Evolutionary conservation across 2,329 filamentous ascomycete genomes (phyloP), one percentile per base, ranked within the genome.

Genomic region (Trichoderma hamatum): DNA sequence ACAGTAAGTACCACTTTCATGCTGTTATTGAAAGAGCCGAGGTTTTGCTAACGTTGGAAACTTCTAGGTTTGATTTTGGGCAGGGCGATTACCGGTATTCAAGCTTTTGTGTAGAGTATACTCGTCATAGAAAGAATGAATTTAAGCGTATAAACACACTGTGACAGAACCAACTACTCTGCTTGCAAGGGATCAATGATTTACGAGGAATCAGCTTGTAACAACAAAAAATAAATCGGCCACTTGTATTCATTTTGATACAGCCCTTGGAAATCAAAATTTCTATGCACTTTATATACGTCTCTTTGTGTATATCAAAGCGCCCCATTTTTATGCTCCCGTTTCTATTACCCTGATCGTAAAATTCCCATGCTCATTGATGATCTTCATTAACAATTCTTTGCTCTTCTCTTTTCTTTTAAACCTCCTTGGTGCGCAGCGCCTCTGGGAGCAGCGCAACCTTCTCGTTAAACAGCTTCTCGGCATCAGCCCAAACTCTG

Each of bases 381-480:
- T 24, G 13, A 54, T 54, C 13, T 28, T 24, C 21, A 54, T 19
- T 30, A 54, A 54, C 51, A 26, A 16, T 26, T 28, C 16, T n/a
- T 61, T 36, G 46, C 13, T 16, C 24, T 49, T 6, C n/a, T 13
- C 19, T 3, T 24, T 49, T 24, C 46, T 6, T 43, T 55, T 51
- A 67, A 46, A 55, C 64, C 24, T 67, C 64, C 52, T 49, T 58
- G 16, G 64, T 67, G 26, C 64, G 64, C 21, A 67, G 54, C 26
- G 64, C 64, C 64, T 72, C 71, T 21, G 91, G 90, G 72, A 95
- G 80, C 14, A 86, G 89, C 51, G 86, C 85, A 58, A 94, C 91
- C 87, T 96, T 96, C 73, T 95, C 88, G 71, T 92, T 82, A 83
- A 95, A 97, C 67, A 97, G 83, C 82, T 92, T 90, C 83, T 96